A percentile compares a stretch with the other conserved stretches of the same genome.
phyloP scores from a whole-genome alignment of 495 filamentous ascomycete species.

The Talaromyces adpressus region DNA sequence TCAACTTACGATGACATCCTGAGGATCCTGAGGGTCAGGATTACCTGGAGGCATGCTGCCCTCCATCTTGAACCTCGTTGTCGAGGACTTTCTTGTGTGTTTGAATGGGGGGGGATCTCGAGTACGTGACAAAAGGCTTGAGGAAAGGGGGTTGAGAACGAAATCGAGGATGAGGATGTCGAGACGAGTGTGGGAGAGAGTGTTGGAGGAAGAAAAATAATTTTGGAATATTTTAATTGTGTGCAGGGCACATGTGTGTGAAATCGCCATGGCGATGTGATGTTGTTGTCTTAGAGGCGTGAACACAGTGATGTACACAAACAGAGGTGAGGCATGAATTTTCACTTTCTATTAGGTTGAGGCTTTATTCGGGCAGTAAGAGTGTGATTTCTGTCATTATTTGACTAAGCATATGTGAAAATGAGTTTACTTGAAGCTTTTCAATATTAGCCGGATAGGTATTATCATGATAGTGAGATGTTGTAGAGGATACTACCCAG shows the following conservation, averaged over 20 bases:
- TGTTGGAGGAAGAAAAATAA: not conserved
- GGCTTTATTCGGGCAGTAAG: not conserved
- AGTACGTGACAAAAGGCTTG: not conserved
- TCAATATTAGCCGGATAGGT: not conserved
- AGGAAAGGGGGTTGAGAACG: not conserved
- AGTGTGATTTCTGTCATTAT: not conserved
- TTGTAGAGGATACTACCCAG: not conserved
- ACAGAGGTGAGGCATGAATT: not conserved
- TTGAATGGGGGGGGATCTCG: not conserved
- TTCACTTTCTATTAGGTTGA: not conserved
- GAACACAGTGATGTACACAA: not conserved
- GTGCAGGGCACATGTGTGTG: not conserved
- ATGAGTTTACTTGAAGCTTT: not conserved
- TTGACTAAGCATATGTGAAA: not conserved
- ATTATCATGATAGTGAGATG: not conserved
- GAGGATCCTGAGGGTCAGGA: not conserved
- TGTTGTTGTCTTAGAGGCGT: not conserved
- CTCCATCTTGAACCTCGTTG: not conserved
- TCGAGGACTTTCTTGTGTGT: not conserved
- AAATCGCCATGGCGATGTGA: not conserved
- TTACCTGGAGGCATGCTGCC: not conserved
- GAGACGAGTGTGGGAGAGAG: not conserved
- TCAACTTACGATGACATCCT: not conserved
- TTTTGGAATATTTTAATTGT: not conserved
- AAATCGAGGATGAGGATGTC: not conserved